Percentiles rank a stretch among this genome's conserved stretches.
Evolutionary conservation across 495 filamentous ascomycete genomes (phyloP).

Genomic region (Rhizodiscina lignyota): DNA sequence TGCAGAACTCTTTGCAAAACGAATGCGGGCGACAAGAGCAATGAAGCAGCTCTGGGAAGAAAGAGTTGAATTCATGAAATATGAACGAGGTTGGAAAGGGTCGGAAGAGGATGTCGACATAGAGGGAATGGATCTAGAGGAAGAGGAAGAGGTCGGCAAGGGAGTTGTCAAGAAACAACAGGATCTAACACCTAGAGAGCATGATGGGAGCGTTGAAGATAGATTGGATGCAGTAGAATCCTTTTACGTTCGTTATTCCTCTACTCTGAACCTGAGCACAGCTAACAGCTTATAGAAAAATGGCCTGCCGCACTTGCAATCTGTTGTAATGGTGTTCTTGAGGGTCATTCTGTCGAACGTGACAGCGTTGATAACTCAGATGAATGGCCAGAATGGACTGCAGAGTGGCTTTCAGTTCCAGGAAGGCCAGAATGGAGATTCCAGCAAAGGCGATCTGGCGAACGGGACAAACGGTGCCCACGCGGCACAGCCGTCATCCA

Average conservation of each 20-base stretch:
- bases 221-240: constrained; percentile 46
- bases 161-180: constrained; percentile 30
- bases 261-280: background rate
- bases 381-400: constrained; percentile 29
- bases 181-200: background rate
- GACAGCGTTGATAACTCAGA: constrained; percentile 41
- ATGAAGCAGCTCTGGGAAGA: constrained; percentile 93
- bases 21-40: constrained; percentile 77
- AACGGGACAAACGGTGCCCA: constrained; percentile 9
- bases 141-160: constrained; percentile 38
- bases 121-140: constrained; percentile 6
- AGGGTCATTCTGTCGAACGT: constrained; percentile 77
- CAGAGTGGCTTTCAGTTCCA: constrained; percentile 22
- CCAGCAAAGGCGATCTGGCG: constrained; percentile 11
- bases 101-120: constrained; percentile 8
- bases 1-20: constrained; percentile 75
- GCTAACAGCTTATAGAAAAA: constrained; percentile 33
- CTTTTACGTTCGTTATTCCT: constrained; percentile 54
- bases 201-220: constrained; percentile 13
- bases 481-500: constrained; percentile 20
- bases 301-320: constrained; percentile 73
- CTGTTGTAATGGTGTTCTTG: constrained; percentile 80
- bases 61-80: constrained; percentile 75
- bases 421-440: constrained; percentile 22
- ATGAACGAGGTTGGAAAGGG: constrained; percentile 62